Conservation (phyloP, 305 asterid genomes). For the Rubia tinctorum region DNA sequence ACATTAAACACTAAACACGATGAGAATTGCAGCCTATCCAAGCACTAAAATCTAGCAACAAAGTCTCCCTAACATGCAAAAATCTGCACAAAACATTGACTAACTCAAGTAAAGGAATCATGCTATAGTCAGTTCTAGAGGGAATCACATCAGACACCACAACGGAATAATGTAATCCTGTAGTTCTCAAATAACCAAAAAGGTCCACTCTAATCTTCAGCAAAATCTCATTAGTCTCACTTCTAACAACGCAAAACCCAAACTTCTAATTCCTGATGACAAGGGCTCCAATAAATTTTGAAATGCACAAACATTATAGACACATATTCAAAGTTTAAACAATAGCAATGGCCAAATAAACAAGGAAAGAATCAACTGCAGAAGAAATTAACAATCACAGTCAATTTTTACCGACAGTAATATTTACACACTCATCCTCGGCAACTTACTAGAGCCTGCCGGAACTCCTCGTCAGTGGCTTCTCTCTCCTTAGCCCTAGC, state of each 20-base stretch:
- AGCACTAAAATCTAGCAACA: background rate
- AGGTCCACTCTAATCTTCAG: background rate
- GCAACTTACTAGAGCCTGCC: conserved; percentile 54
- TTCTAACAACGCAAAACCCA: background rate
- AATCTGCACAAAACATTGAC: background rate
- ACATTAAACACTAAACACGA: background rate
- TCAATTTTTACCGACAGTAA: background rate
- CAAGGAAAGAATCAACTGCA: background rate
- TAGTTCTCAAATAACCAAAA: background rate
- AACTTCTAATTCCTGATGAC: background rate
- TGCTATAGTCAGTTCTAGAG: background rate
- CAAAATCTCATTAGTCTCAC: background rate
- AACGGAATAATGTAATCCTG: background rate
- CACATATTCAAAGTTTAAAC: background rate
- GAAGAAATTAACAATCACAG: background rate
- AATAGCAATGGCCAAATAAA: background rate
- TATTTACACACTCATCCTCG: background rate
- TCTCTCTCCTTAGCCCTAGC: conserved; percentile 70
- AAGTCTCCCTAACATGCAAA: background rate
- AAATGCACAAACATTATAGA: background rate
- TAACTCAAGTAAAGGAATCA: background rate
- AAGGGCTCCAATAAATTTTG: background rate
- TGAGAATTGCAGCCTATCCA: background rate
- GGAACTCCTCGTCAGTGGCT: conserved; percentile 58
- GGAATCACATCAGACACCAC: background rate